Evolutionary conservation across 129 eudicot genomes (phyloP).

Genomic region (Helianthus tuberosus): DNA sequence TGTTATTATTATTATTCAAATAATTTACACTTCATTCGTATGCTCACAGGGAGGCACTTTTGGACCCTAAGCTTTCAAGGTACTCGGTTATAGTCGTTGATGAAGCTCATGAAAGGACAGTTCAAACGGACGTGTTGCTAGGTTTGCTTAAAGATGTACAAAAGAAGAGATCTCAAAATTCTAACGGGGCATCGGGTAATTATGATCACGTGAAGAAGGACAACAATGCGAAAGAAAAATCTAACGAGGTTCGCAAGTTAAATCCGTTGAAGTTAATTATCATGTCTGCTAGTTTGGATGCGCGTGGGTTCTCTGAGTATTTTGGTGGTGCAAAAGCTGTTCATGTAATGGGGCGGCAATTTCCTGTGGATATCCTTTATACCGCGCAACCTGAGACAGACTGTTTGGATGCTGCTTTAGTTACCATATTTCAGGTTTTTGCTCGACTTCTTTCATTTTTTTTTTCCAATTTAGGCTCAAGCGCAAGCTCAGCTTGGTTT

Average conservation of each 20-base stretch:
- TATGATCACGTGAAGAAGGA: too few relatives aligned
- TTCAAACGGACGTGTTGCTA: slow-evolving; percentile 91
- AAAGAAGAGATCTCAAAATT: slow-evolving; percentile 54
- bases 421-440: slow-evolving; percentile 85
- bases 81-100: slow-evolving; percentile 92
- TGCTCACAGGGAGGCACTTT: slow-evolving; percentile 83
- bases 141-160: slow-evolving; percentile 88
- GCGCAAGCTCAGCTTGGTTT: too few relatives aligned
- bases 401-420: slow-evolving; percentile 81
- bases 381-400: slow-evolving; percentile 83
- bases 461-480: background rate
- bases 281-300: slow-evolving; percentile 99
- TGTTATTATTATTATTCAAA: background rate
- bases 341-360: slow-evolving; percentile 93
- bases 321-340: slow-evolving; percentile 95
- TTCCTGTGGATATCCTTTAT: slow-evolving; percentile 84
- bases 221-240: too few relatives aligned
- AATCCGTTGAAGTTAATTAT: slow-evolving; percentile 78
- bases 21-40: background rate
- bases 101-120: slow-evolving; percentile 99
- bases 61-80: slow-evolving; percentile 85
- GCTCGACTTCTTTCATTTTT: slow-evolving; percentile 2
- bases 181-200: slow-evolving; percentile 9
- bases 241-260: slow-evolving; percentile 41
- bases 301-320: slow-evolving; percentile 84